Evolutionary conservation across 768 basidiomycete species (phyloP).

Genomic region (Kwoniella pini): DNA sequence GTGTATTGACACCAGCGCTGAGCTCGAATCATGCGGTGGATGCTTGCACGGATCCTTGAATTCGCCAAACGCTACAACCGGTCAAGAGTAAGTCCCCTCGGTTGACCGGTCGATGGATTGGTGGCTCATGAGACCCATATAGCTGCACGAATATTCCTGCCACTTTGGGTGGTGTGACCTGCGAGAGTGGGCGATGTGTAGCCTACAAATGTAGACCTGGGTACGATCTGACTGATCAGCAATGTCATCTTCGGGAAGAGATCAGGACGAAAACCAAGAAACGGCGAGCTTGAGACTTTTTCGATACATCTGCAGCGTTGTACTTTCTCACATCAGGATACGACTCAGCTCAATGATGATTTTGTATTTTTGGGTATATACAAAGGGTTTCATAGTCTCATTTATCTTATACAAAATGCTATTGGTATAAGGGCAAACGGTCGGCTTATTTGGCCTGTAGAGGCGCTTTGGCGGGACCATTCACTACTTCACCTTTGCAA

Average conservation of each 20-base stretch:
- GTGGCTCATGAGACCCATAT: neutral
- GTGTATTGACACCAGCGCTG: conserved; percentile 4
- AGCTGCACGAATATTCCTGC: neutral
- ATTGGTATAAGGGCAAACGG: too few species aligned
- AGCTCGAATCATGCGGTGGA: conserved; percentile 5
- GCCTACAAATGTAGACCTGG: conserved; percentile 1
- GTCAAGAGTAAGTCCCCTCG: conserved; percentile 3
- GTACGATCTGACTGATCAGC: neutral
- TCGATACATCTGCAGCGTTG: too few species aligned
- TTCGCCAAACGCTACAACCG: neutral
- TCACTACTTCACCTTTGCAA: conserved; percentile 31
- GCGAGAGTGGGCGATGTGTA: conserved; percentile 3
- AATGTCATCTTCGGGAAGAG: neutral
- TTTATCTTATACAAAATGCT: neutral
- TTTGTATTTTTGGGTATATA: neutral
- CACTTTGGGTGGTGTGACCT: conserved; percentile 2
- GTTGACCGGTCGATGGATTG: neutral
- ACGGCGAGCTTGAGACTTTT: neutral
- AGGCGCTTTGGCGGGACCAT: conserved; percentile 28
- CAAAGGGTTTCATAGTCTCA: neutral
- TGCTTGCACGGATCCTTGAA: conserved; percentile 1
- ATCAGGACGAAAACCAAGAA: neutral
- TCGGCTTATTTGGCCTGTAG: conserved; percentile 10
- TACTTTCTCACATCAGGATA: too few species aligned
- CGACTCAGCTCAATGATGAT: too few species aligned